Evolutionary conservation across 345 rosid species (phyloP), one percentile per base, ranked within the genome.

Genomic region (Gossypium turneri): DNA sequence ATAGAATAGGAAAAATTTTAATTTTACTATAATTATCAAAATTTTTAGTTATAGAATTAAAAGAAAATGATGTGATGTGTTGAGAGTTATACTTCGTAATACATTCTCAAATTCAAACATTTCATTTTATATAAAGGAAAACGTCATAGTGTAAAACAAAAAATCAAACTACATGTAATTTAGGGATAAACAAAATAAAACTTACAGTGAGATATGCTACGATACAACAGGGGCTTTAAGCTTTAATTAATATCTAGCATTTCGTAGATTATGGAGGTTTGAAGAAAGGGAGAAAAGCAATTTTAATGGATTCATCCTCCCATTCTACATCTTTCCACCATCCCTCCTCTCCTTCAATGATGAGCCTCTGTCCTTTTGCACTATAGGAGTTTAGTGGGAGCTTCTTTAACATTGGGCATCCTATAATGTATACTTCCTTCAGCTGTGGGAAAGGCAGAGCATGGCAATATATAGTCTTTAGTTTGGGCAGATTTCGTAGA

Each of bases 381-480:
- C 22, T 53, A n/a, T 17, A 0, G 10, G 58, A n/a, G 58, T 53
- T 53, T 7, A 53, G 22, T 9, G 58, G 2, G 10, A 53, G 58
- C n/a, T 20, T 57, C 61, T 20, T n/a, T 19, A 53, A 5, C 58
- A 44, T 53, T 53, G 58, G 20, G 20, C 22, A 53, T 5, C 1
- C 0, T 0, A 6, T 0, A 6, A 44, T 44, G n/a, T 1, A 0
- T 0, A 0, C n/a, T 17, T 17, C 0, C 22, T 53, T 53, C 22
- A 53, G 22, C 17, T 7, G 22, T 1, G 58, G 6, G 10, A 53
- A 53, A n/a, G 22, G 58, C 11, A 53, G 58, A 29, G 58, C 58
- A n/a, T 53, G 10, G 3, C 3, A 0, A 11, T 53, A 53, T 4
- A 53, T 53, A 1, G 3, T 7, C 58, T n/a, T n/a, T 2, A 53